These are phyloP conservation scores for Alternaria arborescens DNA, from an alignment of 2,329 filamentous ascomycete species.

Conservation along the genomic window DNA sequence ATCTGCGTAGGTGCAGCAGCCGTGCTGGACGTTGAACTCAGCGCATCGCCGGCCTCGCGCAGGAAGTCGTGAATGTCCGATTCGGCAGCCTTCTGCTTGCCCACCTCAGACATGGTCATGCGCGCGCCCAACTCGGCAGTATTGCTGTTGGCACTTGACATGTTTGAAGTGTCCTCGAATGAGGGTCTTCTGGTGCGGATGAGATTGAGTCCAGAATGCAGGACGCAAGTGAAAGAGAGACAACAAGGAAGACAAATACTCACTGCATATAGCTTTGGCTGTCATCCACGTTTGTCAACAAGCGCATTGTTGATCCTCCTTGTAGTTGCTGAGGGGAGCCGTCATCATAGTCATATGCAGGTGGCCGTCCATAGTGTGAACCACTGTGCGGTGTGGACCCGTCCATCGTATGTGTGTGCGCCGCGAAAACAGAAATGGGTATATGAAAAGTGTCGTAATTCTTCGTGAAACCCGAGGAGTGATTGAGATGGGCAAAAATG, in stretches of 20 bases:
- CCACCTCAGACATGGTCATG: slow-evolving; percentile 36
- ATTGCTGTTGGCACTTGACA: slow-evolving; percentile 45
- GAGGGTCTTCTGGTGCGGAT: slow-evolving; percentile 37
- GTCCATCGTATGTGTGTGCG: slow-evolving; percentile 38
- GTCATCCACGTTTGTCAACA: slow-evolving; percentile 59
- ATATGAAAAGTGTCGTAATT: slow-evolving; percentile 2
- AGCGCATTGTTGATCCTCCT: slow-evolving; percentile 59
- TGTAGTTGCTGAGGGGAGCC: slow-evolving; percentile 44
- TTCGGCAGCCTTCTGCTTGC: slow-evolving; percentile 45
- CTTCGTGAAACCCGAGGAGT: slow-evolving; percentile 16
- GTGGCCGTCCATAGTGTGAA: slow-evolving; percentile 53
- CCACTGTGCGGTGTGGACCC: slow-evolving; percentile 45
- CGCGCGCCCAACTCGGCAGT: slow-evolving; percentile 43
- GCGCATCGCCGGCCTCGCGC: slow-evolving; percentile 51
- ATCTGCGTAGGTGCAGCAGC: slow-evolving; percentile 25
- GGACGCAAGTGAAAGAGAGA: slow-evolving; percentile 38
- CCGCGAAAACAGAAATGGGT: slow-evolving; percentile 7
- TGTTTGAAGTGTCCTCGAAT: slow-evolving; percentile 43
- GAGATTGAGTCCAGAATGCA: slow-evolving; percentile 32
- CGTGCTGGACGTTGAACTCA: slow-evolving; percentile 26
- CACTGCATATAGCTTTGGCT: slow-evolving; percentile 53
- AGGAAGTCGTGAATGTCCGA: slow-evolving; percentile 56
- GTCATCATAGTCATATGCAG: slow-evolving; percentile 57
- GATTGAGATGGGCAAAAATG: slow-evolving; percentile 21
- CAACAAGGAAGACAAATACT: slow-evolving; percentile 45